Conservation (phyloP, 2,329 filamentous ascomycete species). For the Juglanconis oblonga region DNA sequence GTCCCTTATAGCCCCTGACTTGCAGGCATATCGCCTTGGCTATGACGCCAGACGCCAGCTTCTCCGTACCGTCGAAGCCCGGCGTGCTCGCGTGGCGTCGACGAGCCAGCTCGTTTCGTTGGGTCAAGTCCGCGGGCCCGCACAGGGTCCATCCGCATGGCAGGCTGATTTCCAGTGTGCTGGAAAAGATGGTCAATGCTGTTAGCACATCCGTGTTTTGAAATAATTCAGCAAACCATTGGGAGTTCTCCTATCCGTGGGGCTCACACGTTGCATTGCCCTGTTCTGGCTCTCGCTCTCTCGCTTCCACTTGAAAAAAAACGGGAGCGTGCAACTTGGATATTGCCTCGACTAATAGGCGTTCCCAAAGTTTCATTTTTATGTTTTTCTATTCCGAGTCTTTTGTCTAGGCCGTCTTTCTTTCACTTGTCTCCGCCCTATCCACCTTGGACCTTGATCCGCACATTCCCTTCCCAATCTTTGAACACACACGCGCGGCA, state of each 20-base stretch:
- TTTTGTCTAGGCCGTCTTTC: not conserved
- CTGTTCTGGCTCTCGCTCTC: not conserved
- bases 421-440: not conserved
- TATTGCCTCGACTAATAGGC: not conserved
- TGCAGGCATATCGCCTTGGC: not conserved
- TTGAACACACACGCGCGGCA: slow-evolving; percentile 2
- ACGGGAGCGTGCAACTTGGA: not conserved
- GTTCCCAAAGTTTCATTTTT: not conserved
- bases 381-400: not conserved
- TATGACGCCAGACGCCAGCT: not conserved
- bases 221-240: slow-evolving; percentile 7
- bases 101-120: not conserved
- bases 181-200: not conserved
- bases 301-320: not conserved
- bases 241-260: not conserved
- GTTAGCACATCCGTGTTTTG: slow-evolving; percentile 8
- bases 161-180: not conserved
- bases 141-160: not conserved
- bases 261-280: not conserved
- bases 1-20: not conserved
- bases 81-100: not conserved
- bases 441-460: not conserved
- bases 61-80: not conserved
- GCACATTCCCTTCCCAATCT: slow-evolving; percentile 1
- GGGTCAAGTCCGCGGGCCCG: not conserved